Base-by-base conservation (phyloP, 306 rosid genomes). In the Quercus cerris region DNA sequence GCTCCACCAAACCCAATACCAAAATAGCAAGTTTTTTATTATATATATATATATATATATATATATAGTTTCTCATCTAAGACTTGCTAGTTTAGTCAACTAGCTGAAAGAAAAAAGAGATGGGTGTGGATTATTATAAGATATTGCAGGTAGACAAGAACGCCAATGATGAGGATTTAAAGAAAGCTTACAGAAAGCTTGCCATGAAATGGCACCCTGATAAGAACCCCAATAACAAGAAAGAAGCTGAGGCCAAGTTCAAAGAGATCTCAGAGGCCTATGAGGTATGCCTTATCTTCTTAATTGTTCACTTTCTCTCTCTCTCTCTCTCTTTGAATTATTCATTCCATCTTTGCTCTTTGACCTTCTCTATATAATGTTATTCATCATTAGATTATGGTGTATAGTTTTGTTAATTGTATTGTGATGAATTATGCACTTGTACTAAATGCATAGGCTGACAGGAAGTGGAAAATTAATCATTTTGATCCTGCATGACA, bases 121-220 rank as follows among this genome's bases (percentile, higher is more conserved):
- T 91, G 98, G 98, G 97, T 9, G 94, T 90, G 19, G 98, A 91
- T 68, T 94, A 91, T 75, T 94, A 90, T 25, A 90, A 91, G 86
- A 49, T 89, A 61, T 80, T 94, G 91, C 87, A 90, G 89, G 97
- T 94, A 9, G 94, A 89, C 17, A 91, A 84, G 87, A 91, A 46
- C 73, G 97, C 92, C 18, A 85, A 75, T 1, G 98, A 91, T 33
- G 98, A 93, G 1, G 98, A 93, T 28, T 80, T 91, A 87, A 93
- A 93, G 94, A 93, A 91, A 77, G 93, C 97, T 41, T 93, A 91
- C 75, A 81, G 94, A 81, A 93, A 93, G 80, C 93, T 93, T 75
- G 98, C 97, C 66, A 93, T 93, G 98, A 93, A 93, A 78, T 93
- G 98, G 98, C 98, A 93, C 78, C 97, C 98, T 76, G 98, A 93